phyloP scores from a whole-genome alignment of 345 rosid genomes.

The Carallia brachiata region DNA sequence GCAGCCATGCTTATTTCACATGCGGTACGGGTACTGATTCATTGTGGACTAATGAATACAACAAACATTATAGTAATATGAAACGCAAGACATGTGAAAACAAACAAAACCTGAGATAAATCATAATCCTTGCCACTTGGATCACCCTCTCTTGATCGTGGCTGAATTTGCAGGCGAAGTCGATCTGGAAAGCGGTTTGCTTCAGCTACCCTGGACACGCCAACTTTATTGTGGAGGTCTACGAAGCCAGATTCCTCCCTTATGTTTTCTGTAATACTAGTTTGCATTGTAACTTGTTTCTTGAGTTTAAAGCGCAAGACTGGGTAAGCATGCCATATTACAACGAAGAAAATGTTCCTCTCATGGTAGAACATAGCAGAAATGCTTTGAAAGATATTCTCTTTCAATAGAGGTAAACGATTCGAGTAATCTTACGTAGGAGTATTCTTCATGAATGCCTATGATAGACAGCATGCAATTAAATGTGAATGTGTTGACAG shows the following conservation, averaged over 20 bases:
- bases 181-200: constrained; percentile 61
- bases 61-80: too few relatives aligned
- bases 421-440: not conserved
- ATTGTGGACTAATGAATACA: too few relatives aligned
- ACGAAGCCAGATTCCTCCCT: constrained; percentile 33
- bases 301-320: constrained; percentile 13
- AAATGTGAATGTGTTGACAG: too few relatives aligned
- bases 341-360: not conserved
- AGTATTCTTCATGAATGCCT: not conserved
- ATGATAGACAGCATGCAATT: not conserved
- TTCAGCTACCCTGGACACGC: constrained; percentile 38
- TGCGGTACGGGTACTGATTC: too few relatives aligned
- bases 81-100: too few relatives aligned
- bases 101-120: too few relatives aligned
- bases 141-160: not conserved
- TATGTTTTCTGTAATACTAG: constrained; percentile 28
- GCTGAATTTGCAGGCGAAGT: constrained; percentile 39
- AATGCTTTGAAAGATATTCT: not conserved
- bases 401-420: not conserved
- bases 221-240: constrained; percentile 25
- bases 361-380: not conserved
- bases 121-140: not conserved
- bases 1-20: too few relatives aligned
- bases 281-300: constrained; percentile 7
- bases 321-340: not conserved